Evolutionary conservation across 345 rosid genomes (phyloP).

Genomic region (Chamaenerion angustifolium): DNA sequence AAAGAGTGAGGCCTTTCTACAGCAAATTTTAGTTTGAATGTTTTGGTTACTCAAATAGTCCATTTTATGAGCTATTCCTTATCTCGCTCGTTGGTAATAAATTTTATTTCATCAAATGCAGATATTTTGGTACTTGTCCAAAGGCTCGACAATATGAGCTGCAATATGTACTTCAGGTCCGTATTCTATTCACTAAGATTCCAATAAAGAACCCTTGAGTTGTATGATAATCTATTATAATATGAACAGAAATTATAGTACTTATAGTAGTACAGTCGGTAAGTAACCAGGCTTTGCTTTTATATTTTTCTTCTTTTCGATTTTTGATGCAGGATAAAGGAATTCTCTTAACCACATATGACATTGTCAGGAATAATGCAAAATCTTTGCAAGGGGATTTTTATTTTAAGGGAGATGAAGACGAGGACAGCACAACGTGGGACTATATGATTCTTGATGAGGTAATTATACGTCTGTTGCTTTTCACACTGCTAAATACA

Average conservation of each 20-base stretch:
- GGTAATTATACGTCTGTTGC: slow-evolving; percentile 23
- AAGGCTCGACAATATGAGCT: slow-evolving; percentile 86
- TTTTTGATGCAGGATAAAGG: slow-evolving; percentile 56
- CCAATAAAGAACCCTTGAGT: neutral
- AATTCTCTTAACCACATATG: slow-evolving; percentile 84
- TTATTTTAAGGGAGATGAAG: slow-evolving; percentile 32
- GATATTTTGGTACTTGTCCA: slow-evolving; percentile 63
- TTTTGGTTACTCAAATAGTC: neutral
- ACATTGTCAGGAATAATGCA: slow-evolving; percentile 75
- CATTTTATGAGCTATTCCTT: neutral
- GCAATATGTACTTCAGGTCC: slow-evolving; percentile 73
- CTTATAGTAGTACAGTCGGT: no score
- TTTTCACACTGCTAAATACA: neutral
- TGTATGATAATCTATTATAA: neutral
- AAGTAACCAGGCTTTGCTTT: slow-evolving; percentile 1
- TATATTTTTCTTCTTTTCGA: no score
- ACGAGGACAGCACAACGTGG: slow-evolving; percentile 54
- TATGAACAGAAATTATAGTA: no score
- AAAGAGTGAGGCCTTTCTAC: slow-evolving; percentile 55
- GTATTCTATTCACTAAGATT: neutral
- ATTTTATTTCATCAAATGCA: slow-evolving; percentile 11
- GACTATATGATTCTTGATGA: slow-evolving; percentile 98
- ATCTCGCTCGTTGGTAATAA: neutral
- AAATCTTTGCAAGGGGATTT: slow-evolving; percentile 48
- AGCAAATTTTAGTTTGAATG: neutral